Conservation (phyloP, 257 asterid genomes). For the Mentha longifolia region DNA sequence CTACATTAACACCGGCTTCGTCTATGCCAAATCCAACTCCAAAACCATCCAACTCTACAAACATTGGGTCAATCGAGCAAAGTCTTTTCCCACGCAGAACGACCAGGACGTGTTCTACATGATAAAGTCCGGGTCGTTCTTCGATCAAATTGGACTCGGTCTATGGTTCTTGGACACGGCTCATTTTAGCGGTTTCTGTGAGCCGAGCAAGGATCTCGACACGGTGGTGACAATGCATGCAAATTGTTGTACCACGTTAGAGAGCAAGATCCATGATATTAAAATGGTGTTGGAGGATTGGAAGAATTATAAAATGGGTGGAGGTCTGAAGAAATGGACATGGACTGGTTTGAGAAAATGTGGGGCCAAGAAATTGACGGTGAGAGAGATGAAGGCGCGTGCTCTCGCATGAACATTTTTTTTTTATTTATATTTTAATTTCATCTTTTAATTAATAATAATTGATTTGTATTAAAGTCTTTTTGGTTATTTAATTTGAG, state of each 20-base stretch:
- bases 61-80: conserved; percentile 39
- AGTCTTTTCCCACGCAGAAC: conserved; percentile 39
- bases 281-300: conserved; percentile 49
- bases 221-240: conserved; percentile 61
- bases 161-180: conserved; percentile 48
- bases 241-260: conserved; percentile 52
- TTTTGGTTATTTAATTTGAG: too few relatives aligned
- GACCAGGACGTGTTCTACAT: conserved; percentile 54
- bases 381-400: not conserved
- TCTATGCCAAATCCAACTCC: conserved; percentile 46
- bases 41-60: conserved; percentile 49
- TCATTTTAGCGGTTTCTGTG: conserved; percentile 50
- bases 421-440: too few relatives aligned
- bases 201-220: conserved; percentile 46
- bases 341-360: conserved; percentile 41
- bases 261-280: conserved; percentile 48
- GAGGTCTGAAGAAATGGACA: conserved; percentile 31
- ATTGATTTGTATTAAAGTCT: too few relatives aligned
- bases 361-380: not conserved
- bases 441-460: too few relatives aligned
- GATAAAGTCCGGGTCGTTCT: conserved; percentile 41
- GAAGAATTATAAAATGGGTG: conserved; percentile 37
- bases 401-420: not conserved
- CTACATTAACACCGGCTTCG: conserved; percentile 54
- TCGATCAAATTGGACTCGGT: conserved; percentile 32